Base-by-base conservation (phyloP, 2,329 filamentous ascomycete genomes). In the Lomentospora prolificans region DNA sequence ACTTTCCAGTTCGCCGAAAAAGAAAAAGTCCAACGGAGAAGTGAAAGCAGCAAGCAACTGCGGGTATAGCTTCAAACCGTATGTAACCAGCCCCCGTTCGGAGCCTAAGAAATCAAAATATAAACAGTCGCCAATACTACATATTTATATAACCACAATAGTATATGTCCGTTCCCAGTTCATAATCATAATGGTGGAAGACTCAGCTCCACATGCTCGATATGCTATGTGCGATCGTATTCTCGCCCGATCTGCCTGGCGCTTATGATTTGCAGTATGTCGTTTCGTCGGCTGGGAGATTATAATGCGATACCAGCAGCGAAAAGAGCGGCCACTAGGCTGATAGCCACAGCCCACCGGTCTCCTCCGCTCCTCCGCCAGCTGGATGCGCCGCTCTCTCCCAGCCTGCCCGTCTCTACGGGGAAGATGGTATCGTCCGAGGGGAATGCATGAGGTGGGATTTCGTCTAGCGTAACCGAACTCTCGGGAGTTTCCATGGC, bases 401-500 rank as follows among this genome's bases (percentile, higher is more conserved):
- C 30, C n/a, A 12, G 9, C 14, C 14, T 8, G n/a, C 39, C 41
- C 12, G 53, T 55, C 41, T 50, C 25, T 30, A 22, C 24, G 27
- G 53, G 53, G 41, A 55, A 50, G 4, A 55, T 50, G 1, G 25
- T 31, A 24, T 55, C 53, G n/a, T 36, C 53, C 22, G 25, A 28
- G 17, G 53, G 53, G 41, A 50, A 50, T 14, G 31, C 27, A n/a
- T 55, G 39, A n/a, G 41, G 39, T 5, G 41, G n/a, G 8, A 31
- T 36, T 9, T 50, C 39, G n/a, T 25, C 22, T 10, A 22, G 25
- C 41, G 25, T 55, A 6, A 27, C 19, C 9, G 39, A 30, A 31
- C 41, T 31, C 9, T 17, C 19, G 27, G 39, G 41, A 24, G 53
- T 33, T 19, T 55, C 53, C 53, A 55, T 55, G 7, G 53, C 41